Base-by-base conservation (phyloP, 2,329 filamentous ascomycete species). In the Ceratocystis huliohia region DNA sequence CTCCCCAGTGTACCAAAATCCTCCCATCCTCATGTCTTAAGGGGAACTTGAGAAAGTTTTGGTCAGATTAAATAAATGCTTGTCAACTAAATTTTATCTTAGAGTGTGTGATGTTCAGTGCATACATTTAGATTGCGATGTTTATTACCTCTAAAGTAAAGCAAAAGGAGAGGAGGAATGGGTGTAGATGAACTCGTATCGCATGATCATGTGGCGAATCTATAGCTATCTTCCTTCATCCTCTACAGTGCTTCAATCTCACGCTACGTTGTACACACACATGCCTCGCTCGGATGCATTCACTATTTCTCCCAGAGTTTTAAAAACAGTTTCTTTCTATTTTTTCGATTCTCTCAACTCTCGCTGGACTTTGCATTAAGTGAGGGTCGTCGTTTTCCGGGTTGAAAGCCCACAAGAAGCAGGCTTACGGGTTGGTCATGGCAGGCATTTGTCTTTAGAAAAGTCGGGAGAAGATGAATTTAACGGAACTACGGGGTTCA, bases 251-350 rank as follows among this genome's bases (percentile, higher is more conserved):
- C 37, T 41, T 13, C 10, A 41, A 41, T 5, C 10, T 41, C 37
- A 41, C 10, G 37, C 37, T 41, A 41, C 37, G 13, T 41, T 41
- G 10, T 41, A 59, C 64, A 30, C 30, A 2, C n/a, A 48, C 48
- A 50, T 20, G 48, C 6, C 25, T 7, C 5, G 6, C 15, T 10
- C 44, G 28, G 44, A 63, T 25, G 30, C 61, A 45, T 41, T 22
- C 41, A 17, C 37, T 28, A 50, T 53, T 8, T 22, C 30, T 22
- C 10, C 20, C 46, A 8, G 17, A 48, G 17, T n/a, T n/a, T 67
- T 68, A 65, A 65, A 65, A 57, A 65, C 64, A 65, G 65, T 68
- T 68, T 68, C 63, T 65, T 68, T 68, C 64, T 68, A 65, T 68
- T 68, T 65, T 68, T 57, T 65, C 56, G 66, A 67, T 62, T 65